Conservation (phyloP, 345 rosid species). For the Salix brachista region DNA sequence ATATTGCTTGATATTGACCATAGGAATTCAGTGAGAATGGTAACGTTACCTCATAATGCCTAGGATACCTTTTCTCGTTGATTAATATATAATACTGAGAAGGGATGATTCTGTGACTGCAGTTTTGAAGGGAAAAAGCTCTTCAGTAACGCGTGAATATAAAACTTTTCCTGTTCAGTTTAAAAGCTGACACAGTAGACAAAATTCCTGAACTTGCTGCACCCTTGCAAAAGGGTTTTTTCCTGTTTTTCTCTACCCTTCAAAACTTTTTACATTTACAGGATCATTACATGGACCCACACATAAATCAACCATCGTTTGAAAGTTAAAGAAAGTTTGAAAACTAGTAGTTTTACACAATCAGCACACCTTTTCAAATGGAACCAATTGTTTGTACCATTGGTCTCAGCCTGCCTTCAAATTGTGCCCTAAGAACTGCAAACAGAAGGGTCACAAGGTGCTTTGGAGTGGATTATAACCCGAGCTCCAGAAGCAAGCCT, state of each 20-base stretch:
- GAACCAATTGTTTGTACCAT: neutral
- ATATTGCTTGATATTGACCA: too few relatives aligned
- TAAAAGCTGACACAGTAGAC: constrained; percentile 15
- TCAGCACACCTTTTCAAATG: constrained; percentile 3
- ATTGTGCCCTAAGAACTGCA: constrained; percentile 27
- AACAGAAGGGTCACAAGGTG: constrained; percentile 30
- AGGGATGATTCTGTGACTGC: too few relatives aligned
- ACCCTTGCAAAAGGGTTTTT: constrained; percentile 10
- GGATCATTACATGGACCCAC: constrained; percentile 28
- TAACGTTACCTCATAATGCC: too few relatives aligned
- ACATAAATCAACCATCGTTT: constrained; percentile 19
- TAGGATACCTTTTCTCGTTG: too few relatives aligned
- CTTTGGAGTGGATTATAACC: constrained; percentile 82
- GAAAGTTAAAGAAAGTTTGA: constrained; percentile 27
- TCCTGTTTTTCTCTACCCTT: constrained; percentile 11
- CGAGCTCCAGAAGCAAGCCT: constrained; percentile 99
- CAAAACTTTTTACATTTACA: constrained; percentile 26
- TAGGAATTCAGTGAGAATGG: too few relatives aligned
- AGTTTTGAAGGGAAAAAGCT: neutral
- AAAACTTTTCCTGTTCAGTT: neutral
- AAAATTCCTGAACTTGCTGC: neutral
- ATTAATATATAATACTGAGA: too few relatives aligned
- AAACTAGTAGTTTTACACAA: constrained; percentile 7
- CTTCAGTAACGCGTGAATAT: neutral
- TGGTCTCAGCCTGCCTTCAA: neutral